Evolutionary conservation across 176 grass and related monocot species (phyloP).

Genomic region (Luzula sylvatica): DNA sequence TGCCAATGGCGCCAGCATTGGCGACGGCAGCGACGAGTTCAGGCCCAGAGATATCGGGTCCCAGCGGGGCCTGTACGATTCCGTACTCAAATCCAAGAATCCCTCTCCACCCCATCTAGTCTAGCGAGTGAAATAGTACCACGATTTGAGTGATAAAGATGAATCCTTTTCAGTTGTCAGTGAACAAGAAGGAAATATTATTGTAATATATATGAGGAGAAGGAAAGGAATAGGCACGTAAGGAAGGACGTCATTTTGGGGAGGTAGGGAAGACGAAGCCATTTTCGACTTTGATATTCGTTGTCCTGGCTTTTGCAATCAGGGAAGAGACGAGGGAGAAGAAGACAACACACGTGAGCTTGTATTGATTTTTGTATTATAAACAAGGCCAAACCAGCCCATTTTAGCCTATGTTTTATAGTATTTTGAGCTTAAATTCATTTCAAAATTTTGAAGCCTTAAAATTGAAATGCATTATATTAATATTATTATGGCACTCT

Average conservation of each 20-base stretch:
- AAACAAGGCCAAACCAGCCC: too few species aligned
- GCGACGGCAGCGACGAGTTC: slow-evolving; percentile 87
- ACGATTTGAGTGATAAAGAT: not conserved
- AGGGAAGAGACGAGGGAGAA: too few species aligned
- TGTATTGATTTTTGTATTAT: too few species aligned
- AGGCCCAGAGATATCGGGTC: slow-evolving; percentile 87
- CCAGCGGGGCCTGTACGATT: slow-evolving; percentile 84
- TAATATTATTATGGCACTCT: too few species aligned
- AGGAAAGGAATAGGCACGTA: not conserved
- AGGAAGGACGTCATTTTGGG: not conserved
- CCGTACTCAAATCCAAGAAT: slow-evolving; percentile 81
- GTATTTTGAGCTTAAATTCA: too few species aligned
- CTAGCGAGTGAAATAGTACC: not conserved
- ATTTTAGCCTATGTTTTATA: too few species aligned
- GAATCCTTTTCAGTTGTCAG: not conserved
- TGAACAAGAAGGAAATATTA: not conserved
- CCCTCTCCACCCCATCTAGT: slow-evolving; percentile 62
- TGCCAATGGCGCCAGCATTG: slow-evolving; percentile 71
- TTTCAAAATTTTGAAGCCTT: too few species aligned
- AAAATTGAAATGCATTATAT: too few species aligned
- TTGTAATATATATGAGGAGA: slow-evolving; percentile 1
- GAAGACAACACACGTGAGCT: too few species aligned
- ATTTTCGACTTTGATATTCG: too few species aligned
- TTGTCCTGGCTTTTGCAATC: too few species aligned
- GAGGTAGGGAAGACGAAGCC: not conserved